A percentile compares a stretch with the other conserved stretches of the same genome.
phyloP scores from a whole-genome alignment of 495 filamentous ascomycete species.

The Penicillium canariense region DNA sequence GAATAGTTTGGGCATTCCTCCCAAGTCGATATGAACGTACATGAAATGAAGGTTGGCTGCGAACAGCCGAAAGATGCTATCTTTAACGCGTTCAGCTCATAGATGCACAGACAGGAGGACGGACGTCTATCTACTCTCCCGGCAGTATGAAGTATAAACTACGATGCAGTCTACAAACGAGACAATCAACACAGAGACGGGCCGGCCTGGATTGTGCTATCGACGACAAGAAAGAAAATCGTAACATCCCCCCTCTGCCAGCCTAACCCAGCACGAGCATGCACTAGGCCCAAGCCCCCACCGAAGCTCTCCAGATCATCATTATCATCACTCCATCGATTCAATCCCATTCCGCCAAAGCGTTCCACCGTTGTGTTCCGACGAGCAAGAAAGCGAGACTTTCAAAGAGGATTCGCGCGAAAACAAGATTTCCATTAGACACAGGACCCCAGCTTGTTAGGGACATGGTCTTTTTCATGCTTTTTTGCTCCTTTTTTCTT shows the following conservation, averaged over 20 bases:
- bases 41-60: too few species aligned
- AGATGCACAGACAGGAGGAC: too few species aligned
- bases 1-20: too few species aligned
- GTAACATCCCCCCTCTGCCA: constrained; percentile 6
- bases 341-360: constrained; percentile 1
- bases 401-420: neutral
- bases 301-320: neutral
- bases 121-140: too few species aligned
- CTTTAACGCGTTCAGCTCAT: too few species aligned
- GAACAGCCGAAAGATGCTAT: too few species aligned
- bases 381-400: neutral
- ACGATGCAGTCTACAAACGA: neutral
- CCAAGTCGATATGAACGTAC: too few species aligned
- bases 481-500: neutral
- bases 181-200: constrained; percentile 11
- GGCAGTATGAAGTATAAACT: too few species aligned
- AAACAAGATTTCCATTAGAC: too few species aligned
- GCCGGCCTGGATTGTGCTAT: constrained; percentile 26
- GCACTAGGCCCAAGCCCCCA: neutral
- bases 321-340: neutral
- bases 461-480: neutral
- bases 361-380: neutral
- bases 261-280: neutral
- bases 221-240: constrained; percentile 21
- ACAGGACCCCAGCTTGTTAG: too few species aligned